phyloP scores from a whole-genome alignment of 495 filamentous ascomycete genomes.

The Penicillium riverlandense region DNA sequence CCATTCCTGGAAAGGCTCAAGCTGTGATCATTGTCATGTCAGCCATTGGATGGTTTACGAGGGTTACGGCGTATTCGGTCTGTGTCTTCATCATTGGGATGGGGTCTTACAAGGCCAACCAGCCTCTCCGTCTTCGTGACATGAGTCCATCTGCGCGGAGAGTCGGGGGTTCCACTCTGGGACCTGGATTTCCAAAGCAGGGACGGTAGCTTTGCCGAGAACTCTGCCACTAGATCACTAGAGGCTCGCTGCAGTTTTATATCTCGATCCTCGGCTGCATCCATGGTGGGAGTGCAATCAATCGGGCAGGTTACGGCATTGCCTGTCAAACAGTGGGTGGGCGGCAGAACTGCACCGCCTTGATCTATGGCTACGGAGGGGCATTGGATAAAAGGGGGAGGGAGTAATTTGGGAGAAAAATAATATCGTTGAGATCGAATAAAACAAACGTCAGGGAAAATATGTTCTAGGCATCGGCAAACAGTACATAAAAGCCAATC shows the following conservation, averaged over 20 bases:
- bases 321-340: conserved; percentile 17
- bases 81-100: no score
- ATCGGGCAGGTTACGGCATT: conserved; percentile 11
- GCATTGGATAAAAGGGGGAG: no score
- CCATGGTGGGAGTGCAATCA: conserved; percentile 25
- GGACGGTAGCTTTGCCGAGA: conserved; percentile 47
- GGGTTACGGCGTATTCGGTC: background rate
- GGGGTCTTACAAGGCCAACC: conserved; percentile 31
- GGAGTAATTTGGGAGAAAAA: no score
- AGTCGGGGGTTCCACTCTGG: conserved; percentile 13
- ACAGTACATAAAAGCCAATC: no score
- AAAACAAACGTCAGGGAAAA: no score
- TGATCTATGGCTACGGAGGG: no score
- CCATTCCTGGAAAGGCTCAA: conserved; percentile 92
- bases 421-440: no score
- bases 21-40: conserved; percentile 32
- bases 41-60: background rate
- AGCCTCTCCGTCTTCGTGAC: conserved; percentile 35
- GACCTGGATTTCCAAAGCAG: conserved; percentile 39
- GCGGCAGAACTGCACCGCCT: no score
- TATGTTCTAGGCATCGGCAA: no score
- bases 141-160: conserved; percentile 33
- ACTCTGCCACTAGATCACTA: conserved; percentile 57
- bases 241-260: conserved; percentile 68
- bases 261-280: conserved; percentile 54